Conservation (phyloP, 495 filamentous ascomycete genomes). For the Aspergillus wentii region DNA sequence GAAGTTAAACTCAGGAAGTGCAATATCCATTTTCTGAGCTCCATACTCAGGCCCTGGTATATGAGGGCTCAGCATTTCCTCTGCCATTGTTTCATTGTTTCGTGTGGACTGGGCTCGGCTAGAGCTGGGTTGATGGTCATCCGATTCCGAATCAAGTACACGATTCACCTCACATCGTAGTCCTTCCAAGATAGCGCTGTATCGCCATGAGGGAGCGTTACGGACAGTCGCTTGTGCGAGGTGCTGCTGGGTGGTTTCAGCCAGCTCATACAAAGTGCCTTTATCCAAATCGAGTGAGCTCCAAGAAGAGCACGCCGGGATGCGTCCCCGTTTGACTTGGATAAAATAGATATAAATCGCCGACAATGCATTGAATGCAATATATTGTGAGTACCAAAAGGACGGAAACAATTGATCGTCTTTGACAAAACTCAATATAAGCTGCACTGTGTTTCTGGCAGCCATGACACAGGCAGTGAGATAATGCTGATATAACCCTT, state of each 20-base stretch:
- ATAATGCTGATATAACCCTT: slow-evolving; percentile 10
- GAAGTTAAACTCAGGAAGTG: background rate
- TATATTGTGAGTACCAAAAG: slow-evolving; percentile 28
- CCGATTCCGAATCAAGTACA: background rate
- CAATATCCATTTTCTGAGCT: background rate
- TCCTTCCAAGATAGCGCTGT: slow-evolving; percentile 20
- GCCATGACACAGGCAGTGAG: slow-evolving; percentile 15
- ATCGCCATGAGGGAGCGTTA: slow-evolving; percentile 25
- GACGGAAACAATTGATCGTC: slow-evolving; percentile 19
- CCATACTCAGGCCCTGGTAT: background rate
- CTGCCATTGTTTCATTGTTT: background rate
- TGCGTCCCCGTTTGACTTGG: slow-evolving; percentile 14
- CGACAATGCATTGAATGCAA: slow-evolving; percentile 26
- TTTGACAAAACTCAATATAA: slow-evolving; percentile 19
- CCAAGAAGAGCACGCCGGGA: slow-evolving; percentile 1
- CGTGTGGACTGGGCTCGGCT: background rate
- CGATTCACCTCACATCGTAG: slow-evolving; percentile 15
- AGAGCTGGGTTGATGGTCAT: background rate
- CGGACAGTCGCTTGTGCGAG: slow-evolving; percentile 20
- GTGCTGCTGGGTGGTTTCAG: slow-evolving; percentile 18
- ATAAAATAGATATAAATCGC: slow-evolving; percentile 24
- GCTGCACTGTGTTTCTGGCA: slow-evolving; percentile 16
- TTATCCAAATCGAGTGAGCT: slow-evolving; percentile 8
- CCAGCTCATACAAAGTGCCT: slow-evolving; percentile 11
- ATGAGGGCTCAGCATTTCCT: background rate